Evolutionary conservation across 2,329 filamentous ascomycete species (phyloP).

Genomic region (Fusarium concolor): DNA sequence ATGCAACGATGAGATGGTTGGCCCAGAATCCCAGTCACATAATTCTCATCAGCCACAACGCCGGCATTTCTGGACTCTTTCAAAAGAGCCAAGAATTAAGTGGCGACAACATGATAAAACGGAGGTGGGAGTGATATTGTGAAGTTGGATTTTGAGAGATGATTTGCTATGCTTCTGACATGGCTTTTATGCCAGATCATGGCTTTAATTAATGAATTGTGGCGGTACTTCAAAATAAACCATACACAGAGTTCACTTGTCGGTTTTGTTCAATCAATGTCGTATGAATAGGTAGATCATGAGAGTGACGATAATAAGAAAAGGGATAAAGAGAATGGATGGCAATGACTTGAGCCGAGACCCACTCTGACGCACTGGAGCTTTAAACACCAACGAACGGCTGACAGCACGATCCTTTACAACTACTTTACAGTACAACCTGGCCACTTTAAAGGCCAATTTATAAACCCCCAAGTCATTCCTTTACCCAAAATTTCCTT

Average conservation of each 20-base stretch:
- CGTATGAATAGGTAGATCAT: neutral
- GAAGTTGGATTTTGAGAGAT: constrained; percentile 1
- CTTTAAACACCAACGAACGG: constrained; percentile 31
- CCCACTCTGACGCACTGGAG: constrained; percentile 46
- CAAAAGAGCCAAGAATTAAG: neutral
- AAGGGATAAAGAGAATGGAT: neutral
- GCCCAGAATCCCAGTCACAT: constrained; percentile 6
- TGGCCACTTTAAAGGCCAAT: constrained; percentile 35
- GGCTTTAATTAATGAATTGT: neutral
- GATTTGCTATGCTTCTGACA: constrained; percentile 11
- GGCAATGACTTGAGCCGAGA: constrained; percentile 17
- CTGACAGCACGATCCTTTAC: constrained; percentile 24
- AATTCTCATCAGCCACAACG: neutral
- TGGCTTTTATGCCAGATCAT: neutral
- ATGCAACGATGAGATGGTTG: constrained; percentile 16
- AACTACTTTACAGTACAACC: constrained; percentile 20
- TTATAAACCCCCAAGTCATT: constrained; percentile 1
- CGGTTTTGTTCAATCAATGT: neutral
- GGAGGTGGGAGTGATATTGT: neutral
- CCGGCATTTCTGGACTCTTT: neutral
- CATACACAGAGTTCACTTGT: neutral
- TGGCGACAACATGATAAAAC: neutral
- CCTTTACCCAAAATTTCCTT: neutral
- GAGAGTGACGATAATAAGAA: neutral
- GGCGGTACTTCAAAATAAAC: neutral